Conservation (phyloP, 208 protist genomes). For the Acanthamoeba triangularis region DNA sequence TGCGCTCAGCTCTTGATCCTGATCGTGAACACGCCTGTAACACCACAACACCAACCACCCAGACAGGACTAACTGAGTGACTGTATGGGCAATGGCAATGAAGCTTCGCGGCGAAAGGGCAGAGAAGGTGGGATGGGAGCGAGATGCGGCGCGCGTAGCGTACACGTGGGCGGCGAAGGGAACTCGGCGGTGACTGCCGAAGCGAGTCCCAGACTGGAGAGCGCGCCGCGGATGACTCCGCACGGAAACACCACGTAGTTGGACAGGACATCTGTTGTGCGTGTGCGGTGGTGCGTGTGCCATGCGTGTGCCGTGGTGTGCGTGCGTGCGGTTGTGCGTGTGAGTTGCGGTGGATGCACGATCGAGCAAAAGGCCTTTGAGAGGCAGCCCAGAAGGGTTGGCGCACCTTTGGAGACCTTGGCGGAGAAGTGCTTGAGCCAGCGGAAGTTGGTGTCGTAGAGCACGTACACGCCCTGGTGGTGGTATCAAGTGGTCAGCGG, state of each 20-base stretch:
- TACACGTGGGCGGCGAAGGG: slow-evolving; percentile 17
- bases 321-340: no score
- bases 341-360: no score
- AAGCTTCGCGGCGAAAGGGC: no score
- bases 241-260: slow-evolving; percentile 69
- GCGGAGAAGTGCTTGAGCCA: slow-evolving; percentile 67
- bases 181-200: slow-evolving; percentile 53
- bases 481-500: not conserved
- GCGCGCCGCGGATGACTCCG: slow-evolving; percentile 41
- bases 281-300: no score
- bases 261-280: not conserved
- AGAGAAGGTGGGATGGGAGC: not conserved
- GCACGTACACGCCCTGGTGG: slow-evolving; percentile 45
- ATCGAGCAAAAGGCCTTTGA: not conserved
- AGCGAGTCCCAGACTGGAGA: slow-evolving; percentile 13
- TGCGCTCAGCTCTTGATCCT: not conserved
- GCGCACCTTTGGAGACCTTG: not conserved
- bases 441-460: slow-evolving; percentile 53
- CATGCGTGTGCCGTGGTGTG: no score
- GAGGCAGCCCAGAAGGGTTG: not conserved
- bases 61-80: no score
- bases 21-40: slow-evolving; percentile 64
- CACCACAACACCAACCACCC: not conserved
- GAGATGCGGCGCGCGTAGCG: not conserved
- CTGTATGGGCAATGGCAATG: no score